Evolutionary conservation across 1,284 basidiomycete species (phyloP), one percentile per base, ranked within the genome.

Genomic region (Garcileccinum viscosum): DNA sequence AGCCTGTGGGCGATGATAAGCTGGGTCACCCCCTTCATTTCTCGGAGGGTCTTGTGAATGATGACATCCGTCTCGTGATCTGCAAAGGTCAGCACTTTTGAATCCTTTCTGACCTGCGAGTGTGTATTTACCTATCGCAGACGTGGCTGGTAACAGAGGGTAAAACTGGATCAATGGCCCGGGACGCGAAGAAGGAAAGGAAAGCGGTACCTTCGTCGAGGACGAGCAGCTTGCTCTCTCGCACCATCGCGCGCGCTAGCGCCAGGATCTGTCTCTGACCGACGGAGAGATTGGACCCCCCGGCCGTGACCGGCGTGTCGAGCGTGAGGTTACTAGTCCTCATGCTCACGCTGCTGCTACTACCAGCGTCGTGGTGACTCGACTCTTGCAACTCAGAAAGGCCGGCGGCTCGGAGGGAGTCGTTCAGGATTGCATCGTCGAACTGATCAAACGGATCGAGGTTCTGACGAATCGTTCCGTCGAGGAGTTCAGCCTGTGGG

Each of bases 391-490:
- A 75, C 6, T 86, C 82, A 72, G 85, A 87, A 1, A 90, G 78
- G 1, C 88, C 89, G 9, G 88, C 84, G 27, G 88, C 81, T 17
- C 84, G 84, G 3, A 91, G 78, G 5, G 89, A 87, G 66, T 81
- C 81, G 69, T 89, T 88, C 53, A 91, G 79, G 5, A 80, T 81
- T 2, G 86, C 86, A 76, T 95, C 93, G 65, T 93, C 91, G 76
- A 90, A 85, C 76, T 91, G 86, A 8, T 85, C 87, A 77, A 95
- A 95, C 0, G 93, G 93, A 74, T 92, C 91, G 32, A 92, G 77
- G 74, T 90, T 90, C 64, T 87, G 80, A 27, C 88, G 83, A 40
- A 91, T 75, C 1, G 86, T 84, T 12, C 88, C 90, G 70, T 85
- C 86, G 56, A 92, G 79, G 1, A 92, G 82, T 71, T 92, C 90